A percentile compares a stretch with the other conserved stretches of the same genome.
Conservation (phyloP, 441 rosid genomes). For the Eruca vesicaria region DNA sequence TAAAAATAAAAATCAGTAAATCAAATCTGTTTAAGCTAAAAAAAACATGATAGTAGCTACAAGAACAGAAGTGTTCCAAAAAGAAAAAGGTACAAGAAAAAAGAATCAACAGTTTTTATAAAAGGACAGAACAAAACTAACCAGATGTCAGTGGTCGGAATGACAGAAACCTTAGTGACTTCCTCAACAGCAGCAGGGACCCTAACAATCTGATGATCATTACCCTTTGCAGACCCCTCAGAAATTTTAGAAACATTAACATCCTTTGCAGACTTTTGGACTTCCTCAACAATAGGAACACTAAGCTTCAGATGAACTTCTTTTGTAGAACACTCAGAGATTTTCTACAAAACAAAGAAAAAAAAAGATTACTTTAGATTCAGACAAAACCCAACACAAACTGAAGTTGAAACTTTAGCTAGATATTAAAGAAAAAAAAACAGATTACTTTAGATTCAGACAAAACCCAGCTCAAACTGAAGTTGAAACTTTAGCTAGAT, state of each 20-base stretch:
- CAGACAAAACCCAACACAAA: not conserved
- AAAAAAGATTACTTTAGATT: not conserved
- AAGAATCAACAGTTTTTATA: not conserved
- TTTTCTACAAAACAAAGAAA: constrained; percentile 9
- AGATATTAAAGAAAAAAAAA: not conserved
- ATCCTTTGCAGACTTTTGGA: constrained; percentile 3
- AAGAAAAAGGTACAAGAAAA: too few relatives aligned
- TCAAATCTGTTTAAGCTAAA: not conserved
- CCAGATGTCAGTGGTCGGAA: constrained; percentile 13
- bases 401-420: not conserved
- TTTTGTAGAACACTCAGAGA: constrained; percentile 36
- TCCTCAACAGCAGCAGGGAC: not conserved
- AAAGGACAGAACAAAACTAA: constrained; percentile 5
- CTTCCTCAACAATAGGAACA: constrained; percentile 19
- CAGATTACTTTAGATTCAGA: not conserved
- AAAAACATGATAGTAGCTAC: not conserved
- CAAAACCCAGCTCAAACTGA: not conserved
- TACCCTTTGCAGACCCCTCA: too few relatives aligned
- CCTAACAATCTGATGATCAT: too few relatives aligned
- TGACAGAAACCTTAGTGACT: not conserved
- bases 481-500: not conserved
- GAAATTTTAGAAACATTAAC: too few relatives aligned
- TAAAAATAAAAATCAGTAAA: not conserved
- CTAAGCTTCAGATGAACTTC: constrained; percentile 23
- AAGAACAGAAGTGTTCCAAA: too few relatives aligned